A percentile compares a stretch with the other conserved stretches of the same genome.
Evolutionary conservation across 2,329 filamentous ascomycete species (phyloP).

Genomic region (Colletotrichum orchidophilum): DNA sequence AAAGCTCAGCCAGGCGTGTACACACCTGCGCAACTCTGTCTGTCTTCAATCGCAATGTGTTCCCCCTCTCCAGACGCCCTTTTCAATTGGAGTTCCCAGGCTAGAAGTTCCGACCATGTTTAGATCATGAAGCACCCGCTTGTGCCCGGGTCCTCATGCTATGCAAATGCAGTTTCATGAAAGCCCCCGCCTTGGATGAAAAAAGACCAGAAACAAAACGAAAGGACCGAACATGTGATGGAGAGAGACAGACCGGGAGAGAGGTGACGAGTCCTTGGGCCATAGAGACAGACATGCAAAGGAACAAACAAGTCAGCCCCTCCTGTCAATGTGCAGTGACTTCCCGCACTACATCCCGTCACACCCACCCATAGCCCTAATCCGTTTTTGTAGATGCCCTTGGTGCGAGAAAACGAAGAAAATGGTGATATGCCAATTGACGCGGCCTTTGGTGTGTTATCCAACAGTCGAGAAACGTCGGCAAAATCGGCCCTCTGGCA

Average conservation of each 20-base stretch:
- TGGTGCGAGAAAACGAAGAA: slow-evolving; percentile 13
- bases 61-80: slow-evolving; percentile 15
- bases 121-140: neutral
- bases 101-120: neutral
- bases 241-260: too few species aligned
- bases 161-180: slow-evolving; percentile 33
- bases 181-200: neutral
- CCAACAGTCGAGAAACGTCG: slow-evolving; percentile 12
- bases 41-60: neutral
- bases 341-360: neutral
- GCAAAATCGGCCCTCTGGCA: neutral
- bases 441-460: slow-evolving; percentile 12
- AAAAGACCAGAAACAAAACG: neutral
- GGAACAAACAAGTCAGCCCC: slow-evolving; percentile 6
- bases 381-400: slow-evolving; percentile 18
- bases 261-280: slow-evolving; percentile 13
- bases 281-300: slow-evolving; percentile 18
- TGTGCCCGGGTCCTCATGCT: slow-evolving; percentile 5
- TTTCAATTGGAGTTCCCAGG: neutral
- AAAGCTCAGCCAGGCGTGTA: slow-evolving; percentile 9
- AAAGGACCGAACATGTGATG: slow-evolving; percentile 4
- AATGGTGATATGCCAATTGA: slow-evolving; percentile 10
- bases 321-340: slow-evolving; percentile 4
- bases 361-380: neutral
- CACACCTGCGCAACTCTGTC: neutral